Base-by-base conservation (phyloP, 2,329 filamentous ascomycete genomes). In the Fusarium tanahbumbuense region DNA sequence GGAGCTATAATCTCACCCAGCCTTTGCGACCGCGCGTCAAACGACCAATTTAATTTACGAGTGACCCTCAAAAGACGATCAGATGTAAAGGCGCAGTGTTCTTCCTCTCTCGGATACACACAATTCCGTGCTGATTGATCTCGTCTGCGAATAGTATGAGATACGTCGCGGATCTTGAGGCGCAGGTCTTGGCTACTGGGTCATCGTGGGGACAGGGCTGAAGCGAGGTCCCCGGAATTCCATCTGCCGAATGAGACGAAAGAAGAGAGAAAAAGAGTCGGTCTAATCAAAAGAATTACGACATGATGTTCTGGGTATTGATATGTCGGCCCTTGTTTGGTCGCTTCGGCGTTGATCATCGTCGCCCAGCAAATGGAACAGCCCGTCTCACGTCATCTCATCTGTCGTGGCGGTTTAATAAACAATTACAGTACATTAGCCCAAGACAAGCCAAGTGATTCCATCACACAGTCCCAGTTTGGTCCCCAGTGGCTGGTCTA, bases 371-470 rank as follows among this genome's bases (percentile, higher is more conserved):
- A 48, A 54, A 60, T 65, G 49, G 62, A 58, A 46, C 32, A 56
- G 53, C 22, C 41, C 64, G 50, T 74, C 72, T 74, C 72, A 74
- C 72, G 72, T 74, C 72, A 74, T 73, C 72, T 70, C 56, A 27
- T 45, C 37, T 53, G 37, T 37, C 66, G 69, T 69, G 67, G 67
- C 60, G 70, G 60, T 47, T 50, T 47, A 65, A 53, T 42, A 53
- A 27, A 53, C 49, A 53, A 53, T 25, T 25, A 5, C 37, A 25
- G n/a, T 25, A 41, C 15, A 23, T 34, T 23, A 41, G 48, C 15
- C 18, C 22, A 52, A 23, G 13, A 30, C 18, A 60, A 45, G 23
- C 25, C n/a, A 47, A 40, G 20, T 10, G 45, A 65, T 50, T 64
- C 58, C 40, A 60, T 50, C 60, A 41, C 45, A 45, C 64, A 52